Evolutionary conservation across 164 flowering plant genomes (phyloP).

Genomic region (Annona cherimola): DNA sequence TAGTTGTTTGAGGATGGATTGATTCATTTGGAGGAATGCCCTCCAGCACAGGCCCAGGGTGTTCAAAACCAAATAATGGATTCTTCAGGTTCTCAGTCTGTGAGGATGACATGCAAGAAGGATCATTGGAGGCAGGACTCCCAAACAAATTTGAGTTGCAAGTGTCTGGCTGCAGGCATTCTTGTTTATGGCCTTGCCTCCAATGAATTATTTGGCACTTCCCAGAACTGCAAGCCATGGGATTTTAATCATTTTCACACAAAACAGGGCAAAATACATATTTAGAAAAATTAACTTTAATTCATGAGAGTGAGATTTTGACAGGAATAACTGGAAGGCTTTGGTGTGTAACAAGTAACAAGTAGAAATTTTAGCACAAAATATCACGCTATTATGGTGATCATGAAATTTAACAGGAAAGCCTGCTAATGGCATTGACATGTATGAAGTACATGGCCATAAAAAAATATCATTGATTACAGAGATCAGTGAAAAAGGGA

Average conservation of each 20-base stretch:
- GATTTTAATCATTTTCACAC: neutral
- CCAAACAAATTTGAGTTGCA: conserved; percentile 28
- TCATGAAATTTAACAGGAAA: too few species aligned
- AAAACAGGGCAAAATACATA: neutral
- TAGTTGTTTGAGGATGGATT: conserved; percentile 15
- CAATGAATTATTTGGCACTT: conserved; percentile 88
- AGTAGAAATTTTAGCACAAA: too few species aligned
- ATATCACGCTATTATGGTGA: too few species aligned
- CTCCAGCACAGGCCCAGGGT: conserved; percentile 20
- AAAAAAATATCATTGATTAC: too few species aligned
- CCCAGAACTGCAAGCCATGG: conserved; percentile 62
- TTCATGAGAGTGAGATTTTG: neutral
- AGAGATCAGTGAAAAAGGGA: too few species aligned
- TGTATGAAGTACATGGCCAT: too few species aligned
- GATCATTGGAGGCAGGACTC: conserved; percentile 21
- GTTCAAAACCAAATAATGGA: conserved; percentile 12
- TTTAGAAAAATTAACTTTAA: neutral
- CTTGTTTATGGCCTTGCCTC: conserved; percentile 79
- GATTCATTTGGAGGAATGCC: conserved; percentile 15
- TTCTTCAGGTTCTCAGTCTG: conserved; percentile 18
- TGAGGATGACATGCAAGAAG: conserved; percentile 18
- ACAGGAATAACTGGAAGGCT: too few species aligned
- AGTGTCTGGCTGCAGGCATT: conserved; percentile 49
- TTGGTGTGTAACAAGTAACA: too few species aligned
- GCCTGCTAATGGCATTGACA: too few species aligned